These are phyloP conservation scores for Ophiostoma ulmi DNA, from an alignment of 2,329 filamentous ascomycete species.

Conservation along the genomic window DNA sequence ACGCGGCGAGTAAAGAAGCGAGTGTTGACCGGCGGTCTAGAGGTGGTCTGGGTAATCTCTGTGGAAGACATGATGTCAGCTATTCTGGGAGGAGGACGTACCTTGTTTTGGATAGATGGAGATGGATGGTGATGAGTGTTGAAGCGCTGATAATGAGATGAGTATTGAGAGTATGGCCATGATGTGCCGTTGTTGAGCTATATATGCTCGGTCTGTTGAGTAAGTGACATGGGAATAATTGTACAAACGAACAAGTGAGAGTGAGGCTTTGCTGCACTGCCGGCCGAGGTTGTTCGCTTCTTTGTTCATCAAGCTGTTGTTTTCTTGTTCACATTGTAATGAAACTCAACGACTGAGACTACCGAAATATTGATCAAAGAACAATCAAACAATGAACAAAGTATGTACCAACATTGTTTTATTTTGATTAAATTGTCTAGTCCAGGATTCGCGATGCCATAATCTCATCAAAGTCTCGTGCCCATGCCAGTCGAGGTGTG, in stretches of 20 bases:
- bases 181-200: neutral
- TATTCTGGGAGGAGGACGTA: neutral
- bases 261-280: neutral
- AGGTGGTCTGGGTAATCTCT: neutral
- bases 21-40: neutral
- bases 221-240: too few relatives aligned
- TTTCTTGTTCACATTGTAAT: neutral
- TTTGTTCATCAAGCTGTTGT: neutral
- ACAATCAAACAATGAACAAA: neutral
- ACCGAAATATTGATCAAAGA: neutral
- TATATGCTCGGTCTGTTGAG: neutral
- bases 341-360: neutral
- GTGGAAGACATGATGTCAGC: neutral
- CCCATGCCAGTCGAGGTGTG: slow-evolving; percentile 38
- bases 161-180: neutral
- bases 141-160: neutral
- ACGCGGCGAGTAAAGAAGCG: slow-evolving; percentile 18
- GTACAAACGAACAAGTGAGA: neutral
- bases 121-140: neutral
- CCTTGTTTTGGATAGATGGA: neutral
- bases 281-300: neutral
- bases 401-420: neutral
- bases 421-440: neutral
- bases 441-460: slow-evolving; percentile 28
- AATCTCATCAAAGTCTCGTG: slow-evolving; percentile 42